Base-by-base conservation (phyloP, 2,329 filamentous ascomycete genomes). In the Bipolaris bicolor region DNA sequence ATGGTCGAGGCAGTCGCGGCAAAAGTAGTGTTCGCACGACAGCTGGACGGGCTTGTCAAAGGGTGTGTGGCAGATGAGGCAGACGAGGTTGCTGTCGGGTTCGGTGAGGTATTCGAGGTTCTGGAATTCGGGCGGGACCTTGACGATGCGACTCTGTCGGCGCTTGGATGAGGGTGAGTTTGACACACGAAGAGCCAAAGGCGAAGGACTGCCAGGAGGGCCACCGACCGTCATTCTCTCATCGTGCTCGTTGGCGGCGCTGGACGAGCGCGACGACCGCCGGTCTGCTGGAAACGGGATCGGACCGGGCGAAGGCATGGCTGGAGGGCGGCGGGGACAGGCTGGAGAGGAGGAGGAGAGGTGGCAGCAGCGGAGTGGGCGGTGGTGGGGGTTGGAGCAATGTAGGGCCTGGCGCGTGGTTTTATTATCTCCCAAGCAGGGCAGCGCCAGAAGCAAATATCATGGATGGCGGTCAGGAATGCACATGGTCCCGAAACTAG, bases 11-110 rank as follows among this genome's bases (percentile, higher is more conserved):
- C 86, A 88, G 22, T 82, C 80, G 52, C 80, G 77, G 74, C 86
- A 88, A 76, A 88, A 88, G 61, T 84, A 83, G 75, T 88, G 86
- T 61, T 88, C 84, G 73, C 86, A 88, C 62, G 83, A 79, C 46
- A 86, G 76, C 63, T 84, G 72, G 43, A 86, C 80, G 1, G 86
- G 86, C 50, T 81, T 77, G 52, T 87, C 81, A 65, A 88, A 87
- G 7, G 86, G 84, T 58, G 83, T 84, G 67, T 86, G 84, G 72
- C 86, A 88, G 62, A 88, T 88, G 15, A 85, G 81, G 68, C 86
- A 88, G 77, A 86, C 83, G 49, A 88, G 79, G 67, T 88, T 86
- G 59, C 79, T 79, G 69, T 88, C 85, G 68, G 83, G 83, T 26
- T 75, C 70, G 49, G 79, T 76, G 55, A 85, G 79, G 75, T 86